These are phyloP conservation scores for Cladophialophora bantiana DNA, from an alignment of 2,329 filamentous ascomycete species.

Conservation along the genomic window DNA sequence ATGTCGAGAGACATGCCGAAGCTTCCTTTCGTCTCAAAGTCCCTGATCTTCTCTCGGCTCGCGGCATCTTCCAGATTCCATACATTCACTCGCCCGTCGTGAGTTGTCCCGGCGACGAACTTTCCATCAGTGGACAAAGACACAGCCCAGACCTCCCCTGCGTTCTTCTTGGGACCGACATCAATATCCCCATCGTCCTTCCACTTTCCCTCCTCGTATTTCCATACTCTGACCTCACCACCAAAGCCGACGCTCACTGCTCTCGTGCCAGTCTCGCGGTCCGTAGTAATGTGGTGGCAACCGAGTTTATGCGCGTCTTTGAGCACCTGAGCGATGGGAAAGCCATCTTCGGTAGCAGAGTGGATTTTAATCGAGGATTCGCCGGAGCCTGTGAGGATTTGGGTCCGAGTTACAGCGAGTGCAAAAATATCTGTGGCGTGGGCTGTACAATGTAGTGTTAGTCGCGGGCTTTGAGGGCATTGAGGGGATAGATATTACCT, in stretches of 20 bases:
- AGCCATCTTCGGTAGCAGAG: conserved; percentile 75
- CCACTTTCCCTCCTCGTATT: conserved; percentile 63
- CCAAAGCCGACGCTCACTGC: conserved; percentile 88
- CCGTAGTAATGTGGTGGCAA: conserved; percentile 84
- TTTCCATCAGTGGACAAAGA: conserved; percentile 83
- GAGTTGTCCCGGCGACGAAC: conserved; percentile 84
- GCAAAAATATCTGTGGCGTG: conserved; percentile 86
- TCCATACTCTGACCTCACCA: conserved; percentile 87
- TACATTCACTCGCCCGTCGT: conserved; percentile 86
- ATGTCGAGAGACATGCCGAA: conserved; percentile 90
- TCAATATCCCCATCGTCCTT: conserved; percentile 57
- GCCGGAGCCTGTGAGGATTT: conserved; percentile 83
- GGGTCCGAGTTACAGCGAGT: conserved; percentile 74
- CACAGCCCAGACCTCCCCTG: conserved; percentile 84
- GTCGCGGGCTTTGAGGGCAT: conserved; percentile 37
- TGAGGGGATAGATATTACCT: conserved; percentile 60
- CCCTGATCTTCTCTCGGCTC: conserved; percentile 69
- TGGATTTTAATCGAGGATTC: conserved; percentile 82
- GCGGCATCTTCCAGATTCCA: conserved; percentile 69
- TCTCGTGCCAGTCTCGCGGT: conserved; percentile 67
- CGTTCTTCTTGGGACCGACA: conserved; percentile 53
- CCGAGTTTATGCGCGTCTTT: conserved; percentile 82
- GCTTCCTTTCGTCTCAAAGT: conserved; percentile 91
- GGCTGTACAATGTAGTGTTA: conserved; percentile 58
- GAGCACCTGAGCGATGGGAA: conserved; percentile 80